A percentile compares a stretch with the other conserved stretches of the same genome.
These are phyloP conservation scores for Fusarium miscanthi DNA, from an alignment of 2,329 filamentous ascomycete genomes.

Conservation along the genomic window DNA sequence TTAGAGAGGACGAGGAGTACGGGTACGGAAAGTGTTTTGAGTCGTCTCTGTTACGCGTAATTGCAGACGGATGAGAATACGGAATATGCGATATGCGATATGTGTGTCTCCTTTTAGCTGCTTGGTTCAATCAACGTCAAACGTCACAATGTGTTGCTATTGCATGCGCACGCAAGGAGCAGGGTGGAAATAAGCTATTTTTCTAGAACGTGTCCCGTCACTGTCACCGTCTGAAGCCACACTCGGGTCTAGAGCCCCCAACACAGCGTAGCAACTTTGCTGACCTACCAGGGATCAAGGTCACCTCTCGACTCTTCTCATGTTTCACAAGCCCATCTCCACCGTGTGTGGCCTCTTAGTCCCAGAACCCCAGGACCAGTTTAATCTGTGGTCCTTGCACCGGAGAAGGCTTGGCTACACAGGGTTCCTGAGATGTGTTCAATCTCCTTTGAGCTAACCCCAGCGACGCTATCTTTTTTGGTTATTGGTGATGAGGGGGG, in stretches of 20 bases:
- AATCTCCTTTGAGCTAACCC: not conserved
- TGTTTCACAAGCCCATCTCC: slow-evolving; percentile 1
- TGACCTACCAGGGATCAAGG: not conserved
- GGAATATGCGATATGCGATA: not conserved
- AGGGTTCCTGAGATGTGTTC: not conserved
- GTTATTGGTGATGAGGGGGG: not conserved
- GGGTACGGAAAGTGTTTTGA: not conserved
- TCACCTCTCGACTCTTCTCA: not conserved
- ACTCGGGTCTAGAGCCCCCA: not conserved
- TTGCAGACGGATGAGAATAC: not conserved
- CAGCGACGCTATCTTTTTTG: not conserved
- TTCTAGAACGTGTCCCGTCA: not conserved
- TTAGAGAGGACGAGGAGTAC: not conserved
- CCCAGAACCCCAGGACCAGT: not conserved
- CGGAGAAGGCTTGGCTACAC: not conserved
- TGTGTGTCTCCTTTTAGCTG: not conserved
- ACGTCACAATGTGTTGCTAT: not conserved
- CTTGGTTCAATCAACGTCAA: not conserved
- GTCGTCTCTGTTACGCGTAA: slow-evolving; percentile 12
- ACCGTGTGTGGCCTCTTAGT: not conserved
- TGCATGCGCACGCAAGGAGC: not conserved
- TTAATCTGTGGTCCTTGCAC: slow-evolving; percentile 18
- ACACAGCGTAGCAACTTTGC: not conserved
- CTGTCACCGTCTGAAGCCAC: not conserved
- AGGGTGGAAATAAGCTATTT: not conserved